phyloP scores from a whole-genome alignment of 441 rosid species.

The Gossypium lobatum region DNA sequence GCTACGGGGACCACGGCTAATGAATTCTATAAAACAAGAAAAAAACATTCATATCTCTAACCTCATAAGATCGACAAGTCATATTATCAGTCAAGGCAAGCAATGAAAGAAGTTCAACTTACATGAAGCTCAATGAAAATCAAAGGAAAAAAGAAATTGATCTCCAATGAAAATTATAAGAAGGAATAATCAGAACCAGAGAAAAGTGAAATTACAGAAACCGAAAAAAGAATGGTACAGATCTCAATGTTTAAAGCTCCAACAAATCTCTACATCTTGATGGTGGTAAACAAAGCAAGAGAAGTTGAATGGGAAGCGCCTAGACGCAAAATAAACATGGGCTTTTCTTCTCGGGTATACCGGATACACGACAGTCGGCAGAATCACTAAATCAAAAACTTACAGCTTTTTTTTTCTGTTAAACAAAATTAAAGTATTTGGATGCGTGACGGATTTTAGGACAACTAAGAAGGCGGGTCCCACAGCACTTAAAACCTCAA shows the following conservation, averaged over 20 bases:
- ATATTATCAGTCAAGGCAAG: background rate
- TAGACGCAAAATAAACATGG: constrained; percentile 28
- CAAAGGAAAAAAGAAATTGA: background rate
- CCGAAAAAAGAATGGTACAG: constrained; percentile 5
- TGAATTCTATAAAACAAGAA: background rate
- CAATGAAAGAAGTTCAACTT: constrained; percentile 12
- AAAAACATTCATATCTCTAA: background rate
- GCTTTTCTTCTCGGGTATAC: constrained; percentile 17
- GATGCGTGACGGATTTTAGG: no score
- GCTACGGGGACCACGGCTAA: no score
- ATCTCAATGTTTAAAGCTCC: constrained; percentile 19
- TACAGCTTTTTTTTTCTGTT: background rate
- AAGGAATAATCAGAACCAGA: constrained; percentile 19
- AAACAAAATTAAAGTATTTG: no score
- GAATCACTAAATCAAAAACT: background rate
- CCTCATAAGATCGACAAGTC: background rate
- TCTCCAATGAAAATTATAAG: constrained; percentile 12
- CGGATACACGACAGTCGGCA: constrained; percentile 15
- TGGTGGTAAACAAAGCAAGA: background rate
- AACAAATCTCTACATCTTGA: background rate
- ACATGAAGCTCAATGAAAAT: constrained; percentile 9
- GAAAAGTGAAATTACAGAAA: background rate
- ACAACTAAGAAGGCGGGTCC: no score
- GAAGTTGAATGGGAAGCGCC: constrained; percentile 19
- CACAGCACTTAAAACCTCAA: no score